A percentile compares a stretch with the other conserved stretches of the same genome.
Evolutionary conservation across 805 yeast genomes (phyloP).

Genomic region (Teunomyces funiuensis): DNA sequence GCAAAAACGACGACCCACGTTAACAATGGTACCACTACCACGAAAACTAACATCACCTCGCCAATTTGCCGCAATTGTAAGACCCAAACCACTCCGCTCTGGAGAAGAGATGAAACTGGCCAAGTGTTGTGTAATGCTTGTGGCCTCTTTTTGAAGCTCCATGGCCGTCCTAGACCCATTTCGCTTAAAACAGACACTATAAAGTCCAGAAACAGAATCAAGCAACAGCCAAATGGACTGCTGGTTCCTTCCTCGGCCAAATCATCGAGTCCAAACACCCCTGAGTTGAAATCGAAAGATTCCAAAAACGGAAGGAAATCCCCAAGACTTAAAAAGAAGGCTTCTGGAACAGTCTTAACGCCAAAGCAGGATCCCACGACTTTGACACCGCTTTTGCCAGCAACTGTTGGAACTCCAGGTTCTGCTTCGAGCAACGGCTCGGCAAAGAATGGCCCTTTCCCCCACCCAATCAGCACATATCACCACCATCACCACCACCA

Average conservation of each 20-base stretch:
- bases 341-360: slow-evolving; percentile 4
- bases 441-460: slow-evolving; percentile 8
- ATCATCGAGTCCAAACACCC: slow-evolving; percentile 51
- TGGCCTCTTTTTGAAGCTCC: slow-evolving; percentile 84
- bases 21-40: slow-evolving; percentile 61
- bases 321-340: slow-evolving; percentile 20
- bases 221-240: slow-evolving; percentile 35
- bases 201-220: slow-evolving; percentile 84
- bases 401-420: slow-evolving; percentile 10
- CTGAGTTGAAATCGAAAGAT: slow-evolving; percentile 55
- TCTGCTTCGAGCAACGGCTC: slow-evolving; percentile 5
- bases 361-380: slow-evolving; percentile 1
- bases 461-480: slow-evolving; percentile 11
- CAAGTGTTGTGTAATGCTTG: slow-evolving; percentile 91
- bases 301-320: slow-evolving; percentile 24
- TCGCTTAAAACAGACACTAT: slow-evolving; percentile 89
- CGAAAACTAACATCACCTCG: slow-evolving; percentile 58
- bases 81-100: slow-evolving; percentile 89
- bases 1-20: slow-evolving; percentile 61
- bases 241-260: slow-evolving; percentile 3
- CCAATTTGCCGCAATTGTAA: slow-evolving; percentile 88
- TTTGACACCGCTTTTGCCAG: slow-evolving; percentile 32
- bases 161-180: slow-evolving; percentile 91
- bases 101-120: slow-evolving; percentile 93
- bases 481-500: slow-evolving; percentile 14